phyloP scores from a whole-genome alignment of 225 moss, liverwort and hornwort genomes.

The Bryoerythrophyllum caledonicum region DNA sequence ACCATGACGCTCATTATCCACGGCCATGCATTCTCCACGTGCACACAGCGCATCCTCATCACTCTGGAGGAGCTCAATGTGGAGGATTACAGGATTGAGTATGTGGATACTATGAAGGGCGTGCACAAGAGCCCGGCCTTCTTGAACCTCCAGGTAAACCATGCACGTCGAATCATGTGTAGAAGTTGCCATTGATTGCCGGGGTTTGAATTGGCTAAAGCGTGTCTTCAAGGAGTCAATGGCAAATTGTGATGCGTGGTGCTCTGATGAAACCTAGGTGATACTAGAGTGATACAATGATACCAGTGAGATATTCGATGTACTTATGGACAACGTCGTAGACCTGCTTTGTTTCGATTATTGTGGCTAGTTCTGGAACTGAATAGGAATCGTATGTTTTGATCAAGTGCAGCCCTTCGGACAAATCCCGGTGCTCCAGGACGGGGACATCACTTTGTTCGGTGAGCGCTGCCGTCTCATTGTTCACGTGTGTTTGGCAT shows the following conservation, averaged over 20 bases:
- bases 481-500: background rate
- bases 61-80: slow-evolving; percentile 18
- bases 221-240: no score
- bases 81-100: slow-evolving; percentile 2
- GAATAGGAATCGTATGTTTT: no score
- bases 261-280: no score
- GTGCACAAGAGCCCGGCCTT: slow-evolving; percentile 19
- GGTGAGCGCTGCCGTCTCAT: background rate
- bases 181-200: no score
- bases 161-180: no score
- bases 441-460: slow-evolving; percentile 17
- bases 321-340: no score
- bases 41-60: slow-evolving; percentile 15
- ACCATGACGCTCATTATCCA: slow-evolving; percentile 17
- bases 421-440: slow-evolving; percentile 19
- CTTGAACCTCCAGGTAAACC: slow-evolving; percentile 17
- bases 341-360: no score
- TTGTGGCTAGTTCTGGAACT: no score
- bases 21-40: slow-evolving; percentile 5
- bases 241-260: no score
- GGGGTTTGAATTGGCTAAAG: no score
- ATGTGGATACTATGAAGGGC: background rate
- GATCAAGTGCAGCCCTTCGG: background rate
- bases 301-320: no score
- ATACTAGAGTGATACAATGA: no score